These are phyloP conservation scores for Paramyrothecium sp. DNA, from an alignment of 2,329 filamentous ascomycete genomes.

Conservation along the genomic window DNA sequence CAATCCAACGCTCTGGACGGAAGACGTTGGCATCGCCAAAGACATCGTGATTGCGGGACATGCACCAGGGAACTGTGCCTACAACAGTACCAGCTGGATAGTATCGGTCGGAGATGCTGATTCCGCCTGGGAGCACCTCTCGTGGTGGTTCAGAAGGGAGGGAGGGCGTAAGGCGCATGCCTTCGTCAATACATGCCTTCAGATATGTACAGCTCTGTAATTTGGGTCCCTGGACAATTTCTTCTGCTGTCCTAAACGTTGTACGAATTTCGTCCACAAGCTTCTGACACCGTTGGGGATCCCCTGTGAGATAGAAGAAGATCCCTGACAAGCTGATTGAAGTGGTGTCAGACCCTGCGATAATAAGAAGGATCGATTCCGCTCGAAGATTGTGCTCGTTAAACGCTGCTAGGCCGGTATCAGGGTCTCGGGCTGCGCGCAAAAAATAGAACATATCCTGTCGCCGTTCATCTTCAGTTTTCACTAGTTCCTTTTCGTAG, in stretches of 20 bases:
- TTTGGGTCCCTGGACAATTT: background rate
- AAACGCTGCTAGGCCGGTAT: conserved; percentile 1
- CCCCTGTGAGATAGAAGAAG: background rate
- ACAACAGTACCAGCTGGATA: background rate
- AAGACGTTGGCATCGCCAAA: background rate
- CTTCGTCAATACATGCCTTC: background rate
- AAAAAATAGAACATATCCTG: conserved; percentile 6
- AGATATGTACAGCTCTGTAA: background rate
- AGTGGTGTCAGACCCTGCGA: conserved; percentile 1
- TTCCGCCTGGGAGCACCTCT: background rate
- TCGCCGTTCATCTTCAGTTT: conserved; percentile 3
- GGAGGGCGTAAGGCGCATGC: background rate
- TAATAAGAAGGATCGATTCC: conserved; percentile 3
- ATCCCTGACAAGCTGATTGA: background rate
- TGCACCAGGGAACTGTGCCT: background rate
- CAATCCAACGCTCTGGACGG: conserved; percentile 1
- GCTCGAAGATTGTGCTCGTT: background rate
- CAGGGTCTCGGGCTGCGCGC: background rate
- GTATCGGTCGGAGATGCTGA: background rate
- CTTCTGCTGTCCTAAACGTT: background rate
- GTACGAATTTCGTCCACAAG: background rate
- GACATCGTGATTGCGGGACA: background rate
- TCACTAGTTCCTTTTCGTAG: background rate
- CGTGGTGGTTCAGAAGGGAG: background rate
- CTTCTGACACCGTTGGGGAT: background rate